These are phyloP conservation scores for Colletotrichum lini DNA, from an alignment of 2,329 filamentous ascomycete species.

Conservation along the genomic window DNA sequence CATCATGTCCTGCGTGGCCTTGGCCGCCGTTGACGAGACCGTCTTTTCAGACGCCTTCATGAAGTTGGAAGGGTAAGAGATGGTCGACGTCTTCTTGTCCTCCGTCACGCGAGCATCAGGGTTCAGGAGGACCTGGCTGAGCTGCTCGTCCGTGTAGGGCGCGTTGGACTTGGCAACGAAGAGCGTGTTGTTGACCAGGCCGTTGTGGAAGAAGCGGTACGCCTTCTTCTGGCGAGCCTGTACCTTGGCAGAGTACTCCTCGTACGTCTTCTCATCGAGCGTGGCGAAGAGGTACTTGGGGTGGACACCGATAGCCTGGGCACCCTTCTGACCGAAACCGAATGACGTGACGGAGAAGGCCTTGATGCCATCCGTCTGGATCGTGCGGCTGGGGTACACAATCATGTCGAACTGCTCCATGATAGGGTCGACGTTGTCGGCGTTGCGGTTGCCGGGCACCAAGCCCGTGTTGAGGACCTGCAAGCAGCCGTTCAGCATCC, in stretches of 20 bases:
- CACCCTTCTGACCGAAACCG: constrained; percentile 98
- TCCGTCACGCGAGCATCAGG: constrained; percentile 87
- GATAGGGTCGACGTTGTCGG: constrained; percentile 94
- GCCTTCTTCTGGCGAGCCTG: constrained; percentile 97
- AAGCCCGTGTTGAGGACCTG: constrained; percentile 95
- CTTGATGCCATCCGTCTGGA: constrained; percentile 98
- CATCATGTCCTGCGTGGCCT: constrained; percentile 81
- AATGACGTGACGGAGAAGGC: constrained; percentile 99
- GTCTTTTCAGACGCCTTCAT: constrained; percentile 75
- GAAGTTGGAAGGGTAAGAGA: constrained; percentile 80
- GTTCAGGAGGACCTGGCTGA: constrained; percentile 92
- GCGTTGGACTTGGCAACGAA: constrained; percentile 95
- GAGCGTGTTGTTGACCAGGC: constrained; percentile 96
- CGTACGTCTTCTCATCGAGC: constrained; percentile 89
- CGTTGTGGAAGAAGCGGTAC: constrained; percentile 98
- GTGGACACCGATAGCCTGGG: constrained; percentile 96
- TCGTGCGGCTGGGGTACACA: constrained; percentile 93
- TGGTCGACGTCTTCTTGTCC: constrained; percentile 88
- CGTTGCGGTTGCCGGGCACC: constrained; percentile 97
- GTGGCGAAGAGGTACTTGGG: constrained; percentile 95
- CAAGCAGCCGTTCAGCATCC: constrained; percentile 99
- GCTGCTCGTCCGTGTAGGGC: constrained; percentile 90
- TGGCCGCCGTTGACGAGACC: constrained; percentile 62
- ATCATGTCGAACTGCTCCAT: constrained; percentile 99
- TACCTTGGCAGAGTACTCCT: constrained; percentile 88